Evolutionary conservation across 345 rosid genomes (phyloP), one percentile per base, ranked within the genome.

Genomic region (Eucalyptus marginata): DNA sequence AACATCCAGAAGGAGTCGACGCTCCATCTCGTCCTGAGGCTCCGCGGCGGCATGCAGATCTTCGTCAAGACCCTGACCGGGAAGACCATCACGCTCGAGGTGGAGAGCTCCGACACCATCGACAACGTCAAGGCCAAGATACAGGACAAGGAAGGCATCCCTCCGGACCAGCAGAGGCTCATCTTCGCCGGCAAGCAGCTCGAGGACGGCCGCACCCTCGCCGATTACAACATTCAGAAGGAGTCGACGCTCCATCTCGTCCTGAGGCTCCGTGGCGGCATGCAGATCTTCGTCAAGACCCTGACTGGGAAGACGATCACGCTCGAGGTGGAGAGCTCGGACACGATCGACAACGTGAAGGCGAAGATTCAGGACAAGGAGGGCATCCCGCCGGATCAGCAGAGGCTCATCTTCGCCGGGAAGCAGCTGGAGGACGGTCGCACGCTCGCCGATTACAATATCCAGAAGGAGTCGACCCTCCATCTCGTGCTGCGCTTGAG

Each of bases 261-360:
- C 2, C 90, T 90, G 36, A 10, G 91, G 24, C 58, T 90, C 1
- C 54, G 91, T 3, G 91, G 91, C 1, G 91, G 91, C 7, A 90
- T 90, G 91, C 91, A 90, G 86, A 90, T 90, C 7, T 90, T 90
- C 50, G 91, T 90, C 2, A 90, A 90, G 86, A 90, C 91, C 79
- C 86, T 90, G 13, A 89, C 90, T 2, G 90, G 90, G 22, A 89
- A 89, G 90, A 89, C 90, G 2, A 87, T 89, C 22, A 89, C 90
- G 1, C 86, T 89, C 2, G 90, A 89, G 89, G 90, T 89, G 1
- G 90, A 87, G 88, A 80, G 88, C 40, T 89, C 90, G 1, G 90
- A 89, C 36, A 89, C 90, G 4, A 87, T 89, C 12, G 90, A 89
- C 25, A 89, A 89, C n/a, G 90, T 89, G 2, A 89, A 89, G 27